Conservation (phyloP, 805 yeast genomes). For the Saccharomycopsis vini region DNA sequence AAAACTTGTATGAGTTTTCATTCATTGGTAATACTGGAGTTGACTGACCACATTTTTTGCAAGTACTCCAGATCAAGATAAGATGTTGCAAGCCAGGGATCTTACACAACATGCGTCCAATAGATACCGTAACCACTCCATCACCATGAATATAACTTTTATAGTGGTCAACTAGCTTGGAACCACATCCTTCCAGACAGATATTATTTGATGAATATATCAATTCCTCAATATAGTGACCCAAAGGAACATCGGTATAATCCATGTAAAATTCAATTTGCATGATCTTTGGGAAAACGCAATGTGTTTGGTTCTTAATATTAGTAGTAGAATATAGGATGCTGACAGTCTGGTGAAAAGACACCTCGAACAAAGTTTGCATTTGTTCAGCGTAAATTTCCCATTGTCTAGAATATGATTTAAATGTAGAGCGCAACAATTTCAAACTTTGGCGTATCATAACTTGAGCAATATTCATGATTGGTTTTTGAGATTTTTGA, state of each 20-base stretch:
- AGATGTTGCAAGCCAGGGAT: slow-evolving; percentile 55
- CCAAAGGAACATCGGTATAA: slow-evolving; percentile 72
- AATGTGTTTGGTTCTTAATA: slow-evolving; percentile 78
- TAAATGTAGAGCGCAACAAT: slow-evolving; percentile 26
- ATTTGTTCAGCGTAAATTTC: slow-evolving; percentile 46
- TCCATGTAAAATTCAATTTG: slow-evolving; percentile 85
- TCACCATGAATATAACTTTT: slow-evolving; percentile 86
- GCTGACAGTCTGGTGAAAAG: slow-evolving; percentile 68
- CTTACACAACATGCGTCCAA: slow-evolving; percentile 51
- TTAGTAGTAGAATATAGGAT: slow-evolving; percentile 78
- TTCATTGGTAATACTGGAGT: slow-evolving; percentile 78
- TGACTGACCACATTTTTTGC: slow-evolving; percentile 66
- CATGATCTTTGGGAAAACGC: slow-evolving; percentile 82
- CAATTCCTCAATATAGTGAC: slow-evolving; percentile 77
- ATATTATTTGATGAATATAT: slow-evolving; percentile 54
- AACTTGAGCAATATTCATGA: slow-evolving; percentile 1
- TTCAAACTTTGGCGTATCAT: slow-evolving; percentile 17
- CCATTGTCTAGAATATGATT: slow-evolving; percentile 48
- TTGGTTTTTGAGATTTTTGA: background rate
- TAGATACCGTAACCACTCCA: slow-evolving; percentile 69
- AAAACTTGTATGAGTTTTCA: slow-evolving; percentile 79
- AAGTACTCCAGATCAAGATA: slow-evolving; percentile 84
- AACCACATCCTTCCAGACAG: slow-evolving; percentile 81
- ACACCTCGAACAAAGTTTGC: slow-evolving; percentile 57
- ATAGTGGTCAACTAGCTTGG: slow-evolving; percentile 61